Evolutionary conservation across 1,139 yeast species (phyloP).

Genomic region (Taphrina pruni): DNA sequence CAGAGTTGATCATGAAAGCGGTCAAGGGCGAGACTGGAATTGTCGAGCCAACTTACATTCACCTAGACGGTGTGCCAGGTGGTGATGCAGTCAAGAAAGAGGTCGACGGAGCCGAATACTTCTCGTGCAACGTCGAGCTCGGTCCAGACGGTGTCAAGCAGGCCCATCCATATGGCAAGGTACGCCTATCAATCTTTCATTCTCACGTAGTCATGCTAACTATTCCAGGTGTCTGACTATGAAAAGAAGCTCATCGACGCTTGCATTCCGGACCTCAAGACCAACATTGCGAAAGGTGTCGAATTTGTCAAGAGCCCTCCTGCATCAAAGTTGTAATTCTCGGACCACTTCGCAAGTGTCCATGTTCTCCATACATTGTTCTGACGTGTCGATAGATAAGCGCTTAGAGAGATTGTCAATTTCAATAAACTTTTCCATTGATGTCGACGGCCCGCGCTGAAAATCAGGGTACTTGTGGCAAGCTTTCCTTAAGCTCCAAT

Average conservation of each 20-base stretch:
- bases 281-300: slow-evolving; percentile 71
- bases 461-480: not conserved
- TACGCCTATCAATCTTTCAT: not conserved
- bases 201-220: not conserved
- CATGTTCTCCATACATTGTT: slow-evolving; percentile 6
- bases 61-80: slow-evolving; percentile 60
- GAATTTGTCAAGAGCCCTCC: slow-evolving; percentile 35
- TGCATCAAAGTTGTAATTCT: slow-evolving; percentile 40
- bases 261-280: slow-evolving; percentile 57
- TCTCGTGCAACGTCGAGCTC: slow-evolving; percentile 88
- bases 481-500: not conserved
- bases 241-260: slow-evolving; percentile 68
- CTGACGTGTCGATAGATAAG: slow-evolving; percentile 9
- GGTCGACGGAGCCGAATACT: slow-evolving; percentile 80
- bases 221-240: slow-evolving; percentile 71
- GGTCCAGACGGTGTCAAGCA: slow-evolving; percentile 54
- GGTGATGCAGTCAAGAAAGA: slow-evolving; percentile 69
- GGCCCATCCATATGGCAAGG: slow-evolving; percentile 37
- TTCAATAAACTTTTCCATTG: not conserved
- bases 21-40: slow-evolving; percentile 49
- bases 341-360: slow-evolving; percentile 14
- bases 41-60: slow-evolving; percentile 61
- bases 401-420: slow-evolving; percentile 14
- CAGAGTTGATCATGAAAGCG: slow-evolving; percentile 40
- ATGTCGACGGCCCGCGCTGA: slow-evolving; percentile 14